Evolutionary conservation across 768 basidiomycete genomes (phyloP), one percentile per base, ranked within the genome.

Genomic region (Cyclocybe cylindracea): DNA sequence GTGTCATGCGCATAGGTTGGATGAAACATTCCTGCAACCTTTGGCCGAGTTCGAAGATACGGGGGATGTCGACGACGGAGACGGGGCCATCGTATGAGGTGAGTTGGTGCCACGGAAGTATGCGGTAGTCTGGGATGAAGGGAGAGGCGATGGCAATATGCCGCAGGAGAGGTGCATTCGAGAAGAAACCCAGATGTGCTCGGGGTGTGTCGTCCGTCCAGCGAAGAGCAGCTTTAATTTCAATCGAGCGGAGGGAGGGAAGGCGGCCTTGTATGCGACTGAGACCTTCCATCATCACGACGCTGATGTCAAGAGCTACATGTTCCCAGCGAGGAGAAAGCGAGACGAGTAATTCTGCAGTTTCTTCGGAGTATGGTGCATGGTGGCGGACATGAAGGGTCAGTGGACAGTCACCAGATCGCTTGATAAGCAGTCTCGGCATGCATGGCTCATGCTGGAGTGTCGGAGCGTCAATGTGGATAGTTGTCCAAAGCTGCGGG

Each of bases 401-500:
- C 13, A 52, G 32, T 8, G 51, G 51, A 31, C 44, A 37, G 10
- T 39, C 39, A 32, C 51, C 51, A 18, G 51, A 52, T 18, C 51
- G 29, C 2, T 33, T 33, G 13, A 52, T 13, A 52, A 45, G 46
- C 9, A 46, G n/a, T 14, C 24, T 34, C 11, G 51, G 51, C 44
- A 52, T 52, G 44, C 38, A 52, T 4, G 5, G 16, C 10, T 40
- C 5, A 11, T 41, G 24, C 39, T 3, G 18, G n/a, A 46, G 42
- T 9, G 42, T 46, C 19, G 16, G 0, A 9, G 39, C 31, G 33
- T 46, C 54, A 19, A 51, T 39, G 31, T 38, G 34, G 16, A 55
- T 42, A 2, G 13, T 42, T 7, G 52, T 48, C 52, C 52, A 54
- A 9, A 54, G 36, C 10, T 54, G 52, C 7, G 52, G 52, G 3